A percentile compares a stretch with the other conserved stretches of the same genome.
phyloP scores from a whole-genome alignment of 106 monocot genomes.

The Dioscorea zingiberensis region DNA sequence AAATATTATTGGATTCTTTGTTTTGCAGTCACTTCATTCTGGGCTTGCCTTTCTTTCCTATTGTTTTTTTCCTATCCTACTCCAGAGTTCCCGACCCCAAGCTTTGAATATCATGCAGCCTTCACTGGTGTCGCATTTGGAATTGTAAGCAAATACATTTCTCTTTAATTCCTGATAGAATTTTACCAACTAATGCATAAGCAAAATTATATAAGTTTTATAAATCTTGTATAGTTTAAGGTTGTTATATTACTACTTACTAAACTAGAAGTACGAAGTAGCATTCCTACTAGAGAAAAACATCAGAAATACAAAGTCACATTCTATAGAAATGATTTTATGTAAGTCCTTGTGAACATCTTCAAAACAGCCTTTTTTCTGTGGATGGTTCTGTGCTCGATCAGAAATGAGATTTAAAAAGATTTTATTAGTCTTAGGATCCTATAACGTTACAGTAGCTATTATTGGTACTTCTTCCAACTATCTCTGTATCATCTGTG shows the following conservation, averaged over 20 bases:
- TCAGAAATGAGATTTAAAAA: too few relatives aligned
- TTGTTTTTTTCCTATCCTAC: constrained; percentile 82
- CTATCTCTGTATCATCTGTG: constrained; percentile 1
- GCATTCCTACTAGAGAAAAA: too few relatives aligned
- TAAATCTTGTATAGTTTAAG: neutral
- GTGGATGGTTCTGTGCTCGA: too few relatives aligned
- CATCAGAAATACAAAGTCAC: too few relatives aligned
- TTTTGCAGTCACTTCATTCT: constrained; percentile 66
- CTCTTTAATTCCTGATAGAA: neutral
- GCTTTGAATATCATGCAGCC: constrained; percentile 77
- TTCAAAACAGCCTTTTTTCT: too few relatives aligned
- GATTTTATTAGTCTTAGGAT: too few relatives aligned
- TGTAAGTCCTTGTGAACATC: too few relatives aligned
- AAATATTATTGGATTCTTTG: neutral
- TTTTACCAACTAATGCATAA: neutral
- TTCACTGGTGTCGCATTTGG: constrained; percentile 91
- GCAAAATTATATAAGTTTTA: too few relatives aligned
- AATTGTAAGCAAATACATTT: constrained; percentile 54
- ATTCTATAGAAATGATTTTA: neutral
- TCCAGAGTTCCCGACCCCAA: constrained; percentile 84
- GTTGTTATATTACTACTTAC: constrained; percentile 18
- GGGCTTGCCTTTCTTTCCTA: constrained; percentile 63
- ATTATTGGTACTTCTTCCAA: neutral
- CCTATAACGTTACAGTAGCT: too few relatives aligned
- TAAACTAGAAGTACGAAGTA: too few relatives aligned